phyloP scores from a whole-genome alignment of 2,329 filamentous ascomycete genomes.

The Penicillium hesseltinei region DNA sequence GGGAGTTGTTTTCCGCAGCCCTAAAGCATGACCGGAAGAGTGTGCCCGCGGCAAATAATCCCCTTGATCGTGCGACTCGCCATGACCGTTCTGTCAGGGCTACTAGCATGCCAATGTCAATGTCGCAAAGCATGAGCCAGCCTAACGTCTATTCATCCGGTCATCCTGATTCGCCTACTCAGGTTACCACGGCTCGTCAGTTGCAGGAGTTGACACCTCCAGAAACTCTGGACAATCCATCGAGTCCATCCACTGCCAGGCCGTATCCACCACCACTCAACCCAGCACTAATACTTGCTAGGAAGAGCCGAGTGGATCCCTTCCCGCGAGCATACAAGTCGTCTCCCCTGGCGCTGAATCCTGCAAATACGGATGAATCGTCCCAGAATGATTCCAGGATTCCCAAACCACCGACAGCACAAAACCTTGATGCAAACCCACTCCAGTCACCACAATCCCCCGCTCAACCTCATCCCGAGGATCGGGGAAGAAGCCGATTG shows the following conservation, averaged over 20 bases:
- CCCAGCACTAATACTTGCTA: not conserved
- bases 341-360: slow-evolving; percentile 32
- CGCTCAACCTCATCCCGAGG: slow-evolving; percentile 5
- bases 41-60: not conserved
- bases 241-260: not conserved
- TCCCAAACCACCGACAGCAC: not conserved
- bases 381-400: slow-evolving; percentile 3
- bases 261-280: not conserved
- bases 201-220: slow-evolving; percentile 3
- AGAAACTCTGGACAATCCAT: not conserved
- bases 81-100: not conserved
- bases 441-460: slow-evolving; percentile 5
- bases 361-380: slow-evolving; percentile 16
- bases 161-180: not conserved
- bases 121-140: slow-evolving; percentile 1
- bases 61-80: not conserved
- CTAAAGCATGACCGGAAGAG: slow-evolving; percentile 24
- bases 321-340: slow-evolving; percentile 28
- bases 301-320: slow-evolving; percentile 9
- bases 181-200: slow-evolving; percentile 6
- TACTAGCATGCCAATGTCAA: not conserved
- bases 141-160: not conserved
- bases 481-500: slow-evolving; percentile 6
- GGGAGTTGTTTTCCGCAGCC: slow-evolving; percentile 25
- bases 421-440: not conserved